phyloP scores from a whole-genome alignment of 352 stramenopile genomes.

The Pythium brassicae region DNA sequence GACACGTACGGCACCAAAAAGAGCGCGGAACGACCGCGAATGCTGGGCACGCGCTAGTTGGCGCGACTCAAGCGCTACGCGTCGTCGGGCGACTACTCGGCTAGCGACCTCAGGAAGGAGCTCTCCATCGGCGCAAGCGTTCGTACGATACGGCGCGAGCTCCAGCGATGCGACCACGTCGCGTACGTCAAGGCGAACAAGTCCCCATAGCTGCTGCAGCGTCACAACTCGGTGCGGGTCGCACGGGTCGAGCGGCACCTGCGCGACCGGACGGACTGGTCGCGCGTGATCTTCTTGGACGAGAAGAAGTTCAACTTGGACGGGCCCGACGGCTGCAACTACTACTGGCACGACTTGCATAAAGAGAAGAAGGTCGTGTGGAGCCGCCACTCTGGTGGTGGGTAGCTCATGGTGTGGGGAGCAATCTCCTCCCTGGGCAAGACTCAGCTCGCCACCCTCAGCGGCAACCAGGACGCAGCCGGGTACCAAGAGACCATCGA shows the following conservation, averaged over 20 bases:
- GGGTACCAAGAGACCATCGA: too few species aligned
- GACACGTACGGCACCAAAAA: constrained; percentile 1
- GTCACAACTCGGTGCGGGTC: too few species aligned
- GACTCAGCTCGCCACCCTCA: background rate
- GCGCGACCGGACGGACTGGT: background rate
- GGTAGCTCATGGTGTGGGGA: constrained; percentile 7
- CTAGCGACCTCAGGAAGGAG: background rate
- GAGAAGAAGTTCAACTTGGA: constrained; percentile 15
- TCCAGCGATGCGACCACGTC: background rate
- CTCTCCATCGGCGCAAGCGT: background rate
- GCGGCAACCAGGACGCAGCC: background rate
- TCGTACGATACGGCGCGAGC: background rate
- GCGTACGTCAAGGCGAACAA: background rate
- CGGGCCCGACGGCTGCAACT: constrained; percentile 5
- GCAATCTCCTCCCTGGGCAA: constrained; percentile 3
- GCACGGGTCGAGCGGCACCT: background rate
- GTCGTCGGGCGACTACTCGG: background rate
- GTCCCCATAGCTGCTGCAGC: too few species aligned
- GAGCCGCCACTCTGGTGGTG: constrained; percentile 1
- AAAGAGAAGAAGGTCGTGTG: constrained; percentile 2
- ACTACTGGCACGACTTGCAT: constrained; percentile 8
- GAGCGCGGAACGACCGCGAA: background rate
- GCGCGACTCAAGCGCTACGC: background rate
- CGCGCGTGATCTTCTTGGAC: constrained; percentile 5
- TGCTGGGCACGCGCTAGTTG: background rate